Evolutionary conservation across 768 basidiomycete species (phyloP), one percentile per base, ranked within the genome.

Genomic region (Trametes elegans): DNA sequence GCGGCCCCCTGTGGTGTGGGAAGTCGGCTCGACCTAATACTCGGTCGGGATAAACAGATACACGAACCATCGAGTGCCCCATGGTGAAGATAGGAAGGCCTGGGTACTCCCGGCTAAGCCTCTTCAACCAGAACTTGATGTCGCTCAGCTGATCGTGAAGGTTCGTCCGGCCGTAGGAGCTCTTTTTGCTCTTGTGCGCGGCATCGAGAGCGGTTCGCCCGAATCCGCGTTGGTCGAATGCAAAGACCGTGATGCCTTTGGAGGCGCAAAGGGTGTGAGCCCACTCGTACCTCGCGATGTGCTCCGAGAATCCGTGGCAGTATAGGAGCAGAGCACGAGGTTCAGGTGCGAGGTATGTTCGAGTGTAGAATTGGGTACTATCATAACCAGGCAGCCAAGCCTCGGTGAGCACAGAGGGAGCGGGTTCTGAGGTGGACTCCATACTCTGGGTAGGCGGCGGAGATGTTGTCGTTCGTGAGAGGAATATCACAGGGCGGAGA

Each of bases 181-280:
- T 81, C 32, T 65, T 63, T 56, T 76, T 79, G 68, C 81, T 82
- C 68, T 76, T 81, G 57, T 79, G 66, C 49, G 73, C 69, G 14
- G 65, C 67, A 64, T 89, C 88, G 50, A 76, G 74, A 1, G 80
- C 86, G 1, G 88, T 90, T 47, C 78, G 74, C 0, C 90, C 90
- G 58, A 84, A 91, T 0, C 89, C 89, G 39, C 90, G 82, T 67
- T 87, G 83, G 73, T 90, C 89, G 60, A 78, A 85, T 0, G 86
- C 70, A 59, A 90, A 88, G 38, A 90, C 75, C 16, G 78, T 77
- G 50, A 90, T 74, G 1, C 77, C 81, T 32, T 70, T 73, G n/a
- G 75, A 70, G 3, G 81, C 71, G 55, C 83, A 75, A 3, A 69
- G 61, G 6, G 76, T 73, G 61, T 89, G 89, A 55, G 83, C 79